phyloP scores from a whole-genome alignment of 1,284 basidiomycete genomes.

The Marasmius oreades region DNA sequence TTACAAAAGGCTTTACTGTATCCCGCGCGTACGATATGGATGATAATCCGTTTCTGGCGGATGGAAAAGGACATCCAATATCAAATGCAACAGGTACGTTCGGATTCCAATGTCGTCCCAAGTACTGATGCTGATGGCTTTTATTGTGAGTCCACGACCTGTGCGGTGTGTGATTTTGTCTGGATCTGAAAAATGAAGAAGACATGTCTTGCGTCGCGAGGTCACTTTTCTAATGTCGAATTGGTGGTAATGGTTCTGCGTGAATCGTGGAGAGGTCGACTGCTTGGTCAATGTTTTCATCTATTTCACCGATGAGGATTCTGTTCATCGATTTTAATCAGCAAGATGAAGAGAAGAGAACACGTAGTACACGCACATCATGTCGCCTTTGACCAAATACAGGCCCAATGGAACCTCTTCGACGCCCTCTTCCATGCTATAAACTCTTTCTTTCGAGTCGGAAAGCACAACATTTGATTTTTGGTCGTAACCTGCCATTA shows the following conservation, averaged over 20 bases:
- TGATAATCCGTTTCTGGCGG: not conserved
- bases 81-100: not conserved
- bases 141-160: not conserved
- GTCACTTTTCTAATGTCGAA: slow-evolving; percentile 52
- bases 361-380: slow-evolving; percentile 67
- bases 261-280: slow-evolving; percentile 78
- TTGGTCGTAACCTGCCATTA: slow-evolving; percentile 88
- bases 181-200: not conserved
- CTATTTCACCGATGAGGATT: slow-evolving; percentile 88
- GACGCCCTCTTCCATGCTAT: slow-evolving; percentile 85
- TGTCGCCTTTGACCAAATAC: slow-evolving; percentile 96
- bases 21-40: not conserved
- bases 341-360: not conserved
- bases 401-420: slow-evolving; percentile 95
- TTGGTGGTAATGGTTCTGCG: slow-evolving; percentile 84
- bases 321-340: slow-evolving; percentile 36
- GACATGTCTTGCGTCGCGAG: not conserved
- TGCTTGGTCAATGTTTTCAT: slow-evolving; percentile 78
- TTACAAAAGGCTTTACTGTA: not conserved
- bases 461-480: slow-evolving; percentile 92
- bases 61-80: not conserved
- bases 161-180: not conserved
- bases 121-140: not conserved
- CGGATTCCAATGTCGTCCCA: not conserved
- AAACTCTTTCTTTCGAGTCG: slow-evolving; percentile 88